Conservation (phyloP, 2,329 filamentous ascomycete genomes). For the Curvularia spicifera region DNA sequence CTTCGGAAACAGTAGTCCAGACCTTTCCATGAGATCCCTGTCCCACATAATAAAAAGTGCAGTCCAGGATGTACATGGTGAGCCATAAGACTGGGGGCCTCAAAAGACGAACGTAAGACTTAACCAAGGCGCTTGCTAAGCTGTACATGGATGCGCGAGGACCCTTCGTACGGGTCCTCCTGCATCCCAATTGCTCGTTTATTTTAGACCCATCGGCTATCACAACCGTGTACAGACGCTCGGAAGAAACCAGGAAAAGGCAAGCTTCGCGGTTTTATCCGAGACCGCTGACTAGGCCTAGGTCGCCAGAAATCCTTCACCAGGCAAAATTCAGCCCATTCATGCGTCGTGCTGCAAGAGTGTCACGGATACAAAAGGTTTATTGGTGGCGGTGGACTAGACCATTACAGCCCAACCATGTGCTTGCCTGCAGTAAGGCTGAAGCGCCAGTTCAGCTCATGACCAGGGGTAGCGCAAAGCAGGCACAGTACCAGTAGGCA, state of each 20-base stretch:
- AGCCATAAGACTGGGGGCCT: background rate
- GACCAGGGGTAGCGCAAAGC: conserved; percentile 11
- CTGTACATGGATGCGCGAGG: background rate
- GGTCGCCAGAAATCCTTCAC: background rate
- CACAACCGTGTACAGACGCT: background rate
- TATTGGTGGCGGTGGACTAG: conserved; percentile 15
- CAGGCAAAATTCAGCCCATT: background rate
- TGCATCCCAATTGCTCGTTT: too few relatives aligned
- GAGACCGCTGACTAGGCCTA: background rate
- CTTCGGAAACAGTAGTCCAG: background rate
- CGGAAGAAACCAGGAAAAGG: background rate
- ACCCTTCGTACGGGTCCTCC: too few relatives aligned
- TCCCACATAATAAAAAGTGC: background rate
- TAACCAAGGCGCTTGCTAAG: background rate
- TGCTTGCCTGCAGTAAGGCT: conserved; percentile 10
- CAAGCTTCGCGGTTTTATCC: background rate
- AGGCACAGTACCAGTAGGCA: conserved; percentile 3
- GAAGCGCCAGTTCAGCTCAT: conserved; percentile 12
- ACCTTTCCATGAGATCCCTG: background rate
- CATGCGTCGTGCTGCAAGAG: background rate
- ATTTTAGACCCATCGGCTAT: background rate
- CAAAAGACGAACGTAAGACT: background rate
- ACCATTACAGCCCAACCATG: conserved; percentile 7
- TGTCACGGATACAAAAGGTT: background rate
- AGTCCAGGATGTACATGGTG: background rate